phyloP scores from a whole-genome alignment of 768 basidiomycete species.

The Russula emetica region DNA sequence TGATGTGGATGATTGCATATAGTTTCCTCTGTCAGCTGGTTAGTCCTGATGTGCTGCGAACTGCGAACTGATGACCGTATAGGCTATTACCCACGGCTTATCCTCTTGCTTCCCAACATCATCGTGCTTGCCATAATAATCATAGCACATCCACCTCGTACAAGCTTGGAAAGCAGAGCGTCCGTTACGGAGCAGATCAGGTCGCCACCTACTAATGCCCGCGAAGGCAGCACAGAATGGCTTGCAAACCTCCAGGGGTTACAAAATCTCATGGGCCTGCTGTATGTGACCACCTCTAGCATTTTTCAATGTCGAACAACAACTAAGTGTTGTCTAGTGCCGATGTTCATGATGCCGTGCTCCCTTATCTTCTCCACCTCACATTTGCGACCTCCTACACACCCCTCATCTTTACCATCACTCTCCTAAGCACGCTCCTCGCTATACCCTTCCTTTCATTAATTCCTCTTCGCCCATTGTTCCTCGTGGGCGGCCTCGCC shows the following conservation, averaged over 20 bases:
- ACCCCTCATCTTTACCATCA: constrained; percentile 47
- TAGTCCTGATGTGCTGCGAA: not conserved
- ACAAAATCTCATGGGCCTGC: constrained; percentile 84
- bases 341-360: constrained; percentile 52
- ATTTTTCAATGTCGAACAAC: not conserved
- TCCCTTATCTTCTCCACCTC: constrained; percentile 50
- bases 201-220: constrained; percentile 37
- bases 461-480: constrained; percentile 42
- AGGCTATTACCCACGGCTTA: constrained; percentile 76
- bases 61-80: not conserved
- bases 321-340: constrained; percentile 42
- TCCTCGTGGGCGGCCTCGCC: constrained; percentile 47
- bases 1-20: constrained; percentile 71
- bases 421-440: constrained; percentile 44
- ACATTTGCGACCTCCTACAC: constrained; percentile 52
- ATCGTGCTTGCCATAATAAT: constrained; percentile 62
- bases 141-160: constrained; percentile 50
- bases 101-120: constrained; percentile 66
- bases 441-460: constrained; percentile 38
- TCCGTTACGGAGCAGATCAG: constrained; percentile 26
- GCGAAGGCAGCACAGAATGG: constrained; percentile 74
- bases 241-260: constrained; percentile 85
- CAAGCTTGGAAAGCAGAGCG: not conserved
- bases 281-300: constrained; percentile 46
- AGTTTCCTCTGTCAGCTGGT: constrained; percentile 67